These are phyloP conservation scores for Hypericum perforatum DNA, from an alignment of 345 rosid genomes.

Conservation along the genomic window DNA sequence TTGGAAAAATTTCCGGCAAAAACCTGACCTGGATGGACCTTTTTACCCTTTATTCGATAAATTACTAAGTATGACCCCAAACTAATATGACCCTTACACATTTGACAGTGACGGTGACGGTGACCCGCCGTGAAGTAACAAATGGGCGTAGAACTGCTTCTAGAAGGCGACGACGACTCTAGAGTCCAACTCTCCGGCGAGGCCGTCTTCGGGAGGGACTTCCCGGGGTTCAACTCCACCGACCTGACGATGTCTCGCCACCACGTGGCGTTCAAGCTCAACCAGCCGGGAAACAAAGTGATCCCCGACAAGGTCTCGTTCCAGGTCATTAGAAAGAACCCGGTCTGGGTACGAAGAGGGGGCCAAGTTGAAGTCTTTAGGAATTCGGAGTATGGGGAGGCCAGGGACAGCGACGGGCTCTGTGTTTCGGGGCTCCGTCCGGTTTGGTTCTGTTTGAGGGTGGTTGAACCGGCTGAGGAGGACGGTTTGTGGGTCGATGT, in stretches of 20 bases:
- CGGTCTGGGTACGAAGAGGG: slow-evolving; percentile 44
- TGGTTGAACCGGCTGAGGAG: slow-evolving; percentile 8
- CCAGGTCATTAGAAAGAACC: slow-evolving; percentile 61
- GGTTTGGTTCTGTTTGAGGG: slow-evolving; percentile 44
- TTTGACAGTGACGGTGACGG: too few species aligned
- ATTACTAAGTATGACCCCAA: too few species aligned
- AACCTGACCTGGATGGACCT: too few species aligned
- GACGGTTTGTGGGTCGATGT: slow-evolving; percentile 15
- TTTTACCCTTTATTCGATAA: too few species aligned
- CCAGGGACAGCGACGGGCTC: slow-evolving; percentile 42
- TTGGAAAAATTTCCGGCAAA: too few species aligned
- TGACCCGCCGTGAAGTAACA: background rate
- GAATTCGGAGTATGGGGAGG: slow-evolving; percentile 38
- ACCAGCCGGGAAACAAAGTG: slow-evolving; percentile 10
- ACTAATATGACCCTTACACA: too few species aligned
- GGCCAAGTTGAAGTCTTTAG: slow-evolving; percentile 33
- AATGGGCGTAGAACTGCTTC: background rate
- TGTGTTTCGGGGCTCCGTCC: slow-evolving; percentile 45
- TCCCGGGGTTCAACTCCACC: slow-evolving; percentile 31
- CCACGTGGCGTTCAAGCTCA: slow-evolving; percentile 35
- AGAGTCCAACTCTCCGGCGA: slow-evolving; percentile 19
- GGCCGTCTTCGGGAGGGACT: slow-evolving; percentile 49
- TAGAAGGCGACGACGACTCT: slow-evolving; percentile 59
- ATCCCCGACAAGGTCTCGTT: slow-evolving; percentile 40
- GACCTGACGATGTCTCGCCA: slow-evolving; percentile 59